These are phyloP conservation scores for Stachybotrys chartarum DNA, from an alignment of 2,329 filamentous ascomycete genomes.

Conservation along the genomic window DNA sequence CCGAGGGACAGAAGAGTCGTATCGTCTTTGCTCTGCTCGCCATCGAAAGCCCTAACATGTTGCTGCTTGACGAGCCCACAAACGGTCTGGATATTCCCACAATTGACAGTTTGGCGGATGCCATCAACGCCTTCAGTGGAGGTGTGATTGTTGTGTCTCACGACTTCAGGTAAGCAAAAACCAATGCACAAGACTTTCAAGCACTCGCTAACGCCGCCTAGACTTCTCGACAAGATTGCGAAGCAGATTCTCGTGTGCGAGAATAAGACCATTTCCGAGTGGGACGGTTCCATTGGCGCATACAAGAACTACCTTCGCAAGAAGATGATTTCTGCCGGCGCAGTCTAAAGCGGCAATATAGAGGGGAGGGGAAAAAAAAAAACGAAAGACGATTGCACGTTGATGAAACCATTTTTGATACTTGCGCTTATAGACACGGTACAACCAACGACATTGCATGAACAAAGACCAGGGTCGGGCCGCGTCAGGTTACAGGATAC, in stretches of 20 bases:
- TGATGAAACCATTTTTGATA: not conserved
- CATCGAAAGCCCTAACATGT: constrained; percentile 95
- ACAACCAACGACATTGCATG: not conserved
- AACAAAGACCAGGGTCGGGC: not conserved
- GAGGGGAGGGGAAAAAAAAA: not conserved
- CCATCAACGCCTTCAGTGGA: constrained; percentile 92
- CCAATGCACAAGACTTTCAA: not conserved
- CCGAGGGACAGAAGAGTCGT: constrained; percentile 95
- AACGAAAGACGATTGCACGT: not conserved
- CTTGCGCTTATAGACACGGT: not conserved
- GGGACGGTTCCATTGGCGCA: constrained; percentile 82
- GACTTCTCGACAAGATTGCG: constrained; percentile 97
- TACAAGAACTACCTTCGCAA: constrained; percentile 99
- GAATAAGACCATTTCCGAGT: constrained; percentile 86
- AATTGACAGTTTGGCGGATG: constrained; percentile 94
- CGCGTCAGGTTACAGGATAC: too few relatives aligned
- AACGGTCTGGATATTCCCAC: constrained; percentile 99
- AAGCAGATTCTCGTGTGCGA: constrained; percentile 99
- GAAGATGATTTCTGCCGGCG: constrained; percentile 91
- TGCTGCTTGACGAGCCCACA: constrained; percentile 95
- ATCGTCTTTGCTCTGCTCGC: constrained; percentile 96
- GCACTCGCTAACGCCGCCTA: constrained; percentile 27
- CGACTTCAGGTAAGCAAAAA: constrained; percentile 79
- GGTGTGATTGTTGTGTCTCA: constrained; percentile 97
- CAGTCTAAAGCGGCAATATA: constrained; percentile 55